Evolutionary conservation across 2,329 filamentous ascomycete genomes (phyloP), one percentile per base, ranked within the genome.

Genomic region (Didymella pomorum): DNA sequence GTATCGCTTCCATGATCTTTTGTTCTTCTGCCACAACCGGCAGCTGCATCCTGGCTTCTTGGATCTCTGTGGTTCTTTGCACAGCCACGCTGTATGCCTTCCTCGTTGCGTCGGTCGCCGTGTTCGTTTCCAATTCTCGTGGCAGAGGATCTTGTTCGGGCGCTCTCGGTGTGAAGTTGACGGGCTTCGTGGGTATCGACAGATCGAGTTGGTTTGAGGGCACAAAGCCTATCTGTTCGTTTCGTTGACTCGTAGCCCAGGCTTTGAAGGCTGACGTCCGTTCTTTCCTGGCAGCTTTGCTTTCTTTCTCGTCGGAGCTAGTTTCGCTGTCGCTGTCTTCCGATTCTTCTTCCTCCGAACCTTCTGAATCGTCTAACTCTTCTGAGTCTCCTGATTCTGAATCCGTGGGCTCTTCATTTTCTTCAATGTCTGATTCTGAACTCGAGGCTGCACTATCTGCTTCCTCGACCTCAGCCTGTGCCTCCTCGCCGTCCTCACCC

Each of bases 11-110:
- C 93, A 99, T 98, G 28, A 99, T 93, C 70, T 90, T 93, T 73
- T 99, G 95, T 76, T 99, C 95, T 75, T 98, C 93, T 1, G 91
- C 91, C 1, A 98, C 92, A 1, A 99, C 91, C 0, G 95, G 95
- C 16, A 99, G 83, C 55, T 90, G 87, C 45, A 96, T 77, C 12
- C 95, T 87, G 11, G 89, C 86, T 46, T 89, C 85, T 73, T 97
- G 92, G 21, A 98, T 90, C 18, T 90, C 88, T 5, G 87, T 79
- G 0, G 85, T 80, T 56, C 95, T 86, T 37, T 85, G 80, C 2
- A 97, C 88, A 1, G 85, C 77, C 1, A 97, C 89, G 60, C 88
- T 89, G 73, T 87, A 93, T 0, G 89, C 90, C 71, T 93, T 94
- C 60, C 93, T 84, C 35, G 83, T 82, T 2, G 80, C 79, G 66